Conservation (phyloP, 306 rosid genomes). For the Cucumis melo region DNA sequence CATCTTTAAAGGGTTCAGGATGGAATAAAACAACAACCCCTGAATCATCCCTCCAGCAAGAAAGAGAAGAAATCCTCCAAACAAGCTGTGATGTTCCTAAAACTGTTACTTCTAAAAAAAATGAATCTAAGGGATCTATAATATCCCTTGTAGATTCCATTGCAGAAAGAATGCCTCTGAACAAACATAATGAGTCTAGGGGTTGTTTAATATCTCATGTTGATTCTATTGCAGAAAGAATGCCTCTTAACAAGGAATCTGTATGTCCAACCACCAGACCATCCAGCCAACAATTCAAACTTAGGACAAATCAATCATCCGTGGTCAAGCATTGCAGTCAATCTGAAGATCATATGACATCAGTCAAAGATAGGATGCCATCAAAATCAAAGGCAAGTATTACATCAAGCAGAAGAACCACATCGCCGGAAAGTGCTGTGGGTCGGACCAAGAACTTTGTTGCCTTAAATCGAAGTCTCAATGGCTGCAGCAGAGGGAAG, state of each 20-base stretch:
- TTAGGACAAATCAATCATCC: slow-evolving; percentile 23
- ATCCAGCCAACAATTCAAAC: slow-evolving; percentile 22
- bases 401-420: slow-evolving; percentile 31
- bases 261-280: slow-evolving; percentile 20
- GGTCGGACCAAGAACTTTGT: slow-evolving; percentile 54
- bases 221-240: slow-evolving; percentile 22
- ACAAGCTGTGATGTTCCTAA: slow-evolving; percentile 17
- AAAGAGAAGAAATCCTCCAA: slow-evolving; percentile 24
- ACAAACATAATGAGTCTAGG: slow-evolving; percentile 24
- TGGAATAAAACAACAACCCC: slow-evolving; percentile 22
- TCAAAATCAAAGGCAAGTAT: slow-evolving; percentile 29
- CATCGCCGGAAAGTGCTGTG: slow-evolving; percentile 27
- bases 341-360: slow-evolving; percentile 26
- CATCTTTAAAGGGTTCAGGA: slow-evolving; percentile 20
- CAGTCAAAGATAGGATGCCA: slow-evolving; percentile 23
- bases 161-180: slow-evolving; percentile 21
- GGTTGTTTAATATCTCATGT: slow-evolving; percentile 5
- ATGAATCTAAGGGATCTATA: slow-evolving; percentile 13
- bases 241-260: slow-evolving; percentile 21
- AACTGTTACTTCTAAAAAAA: slow-evolving; percentile 21
- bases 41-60: slow-evolving; percentile 14
- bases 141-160: slow-evolving; percentile 15
- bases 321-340: slow-evolving; percentile 26
- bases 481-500: slow-evolving; percentile 33
- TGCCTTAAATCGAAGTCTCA: slow-evolving; percentile 51